Conservation (phyloP, 768 basidiomycete species). For the Lactarius sp. region DNA sequence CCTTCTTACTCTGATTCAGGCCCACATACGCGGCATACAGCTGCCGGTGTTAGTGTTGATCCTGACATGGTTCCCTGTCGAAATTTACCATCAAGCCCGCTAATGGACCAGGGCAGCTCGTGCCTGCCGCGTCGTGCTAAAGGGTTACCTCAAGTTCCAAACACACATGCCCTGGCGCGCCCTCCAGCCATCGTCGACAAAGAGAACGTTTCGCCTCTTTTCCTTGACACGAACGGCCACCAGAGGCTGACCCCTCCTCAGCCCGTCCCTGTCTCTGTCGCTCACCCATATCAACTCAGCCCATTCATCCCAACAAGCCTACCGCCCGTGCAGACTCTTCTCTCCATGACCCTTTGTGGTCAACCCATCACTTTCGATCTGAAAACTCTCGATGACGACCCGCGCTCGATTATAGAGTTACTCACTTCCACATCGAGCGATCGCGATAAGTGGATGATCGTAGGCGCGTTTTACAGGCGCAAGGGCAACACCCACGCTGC, state of each 20-base stretch:
- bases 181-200: not conserved
- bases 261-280: not conserved
- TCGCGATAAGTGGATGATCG: conserved; percentile 52
- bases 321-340: conserved; percentile 13
- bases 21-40: not conserved
- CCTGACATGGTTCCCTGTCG: not conserved
- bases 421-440: conserved; percentile 43
- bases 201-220: not conserved
- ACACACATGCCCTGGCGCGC: not conserved
- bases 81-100: not conserved
- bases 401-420: conserved; percentile 41
- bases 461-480: conserved; percentile 49
- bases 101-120: not conserved
- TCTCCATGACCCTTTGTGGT: conserved; percentile 20
- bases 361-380: conserved; percentile 37
- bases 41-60: not conserved
- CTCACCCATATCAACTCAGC: not conserved
- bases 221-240: not conserved
- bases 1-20: not conserved
- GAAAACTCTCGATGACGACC: conserved; percentile 40
- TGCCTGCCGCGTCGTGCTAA: not conserved
- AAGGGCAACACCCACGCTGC: conserved; percentile 44
- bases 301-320: conserved; percentile 9
- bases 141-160: not conserved
- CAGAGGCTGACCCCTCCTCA: not conserved